Percentiles rank a stretch among this genome's conserved stretches.
Conservation (phyloP, 352 stramenopile genomes). For the Phytophthora brassicae region DNA sequence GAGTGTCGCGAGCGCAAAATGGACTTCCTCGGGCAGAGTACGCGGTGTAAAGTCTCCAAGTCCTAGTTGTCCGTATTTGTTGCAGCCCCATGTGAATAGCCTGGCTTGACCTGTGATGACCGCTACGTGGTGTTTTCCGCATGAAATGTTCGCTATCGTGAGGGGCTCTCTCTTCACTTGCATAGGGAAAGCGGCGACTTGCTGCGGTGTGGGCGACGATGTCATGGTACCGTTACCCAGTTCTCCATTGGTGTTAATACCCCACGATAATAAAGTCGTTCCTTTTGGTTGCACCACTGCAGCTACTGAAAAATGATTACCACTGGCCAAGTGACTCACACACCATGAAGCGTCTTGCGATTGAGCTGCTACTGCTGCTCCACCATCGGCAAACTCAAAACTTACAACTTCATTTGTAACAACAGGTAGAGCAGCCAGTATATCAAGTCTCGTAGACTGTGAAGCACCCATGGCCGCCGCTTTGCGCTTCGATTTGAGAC, state of each 20-base stretch:
- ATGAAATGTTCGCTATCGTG: slow-evolving; percentile 53
- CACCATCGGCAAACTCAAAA: not conserved
- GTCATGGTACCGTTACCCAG: slow-evolving; percentile 54
- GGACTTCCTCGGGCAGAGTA: slow-evolving; percentile 50
- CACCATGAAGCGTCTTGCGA: slow-evolving; percentile 33
- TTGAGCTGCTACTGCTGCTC: not conserved
- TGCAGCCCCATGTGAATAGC: slow-evolving; percentile 77
- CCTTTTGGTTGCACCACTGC: slow-evolving; percentile 42
- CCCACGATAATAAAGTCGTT: slow-evolving; percentile 53
- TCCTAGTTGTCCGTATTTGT: slow-evolving; percentile 74
- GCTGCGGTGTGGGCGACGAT: slow-evolving; percentile 39
- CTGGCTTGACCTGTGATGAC: slow-evolving; percentile 58
- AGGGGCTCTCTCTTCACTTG: slow-evolving; percentile 41
- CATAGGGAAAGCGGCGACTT: slow-evolving; percentile 36
- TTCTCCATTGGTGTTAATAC: slow-evolving; percentile 57
- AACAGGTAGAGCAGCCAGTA: slow-evolving; percentile 28
- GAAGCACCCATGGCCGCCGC: slow-evolving; percentile 36
- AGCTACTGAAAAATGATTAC: slow-evolving; percentile 62
- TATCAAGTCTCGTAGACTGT: slow-evolving; percentile 32
- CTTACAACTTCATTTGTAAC: slow-evolving; percentile 5
- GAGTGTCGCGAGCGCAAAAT: slow-evolving; percentile 46
- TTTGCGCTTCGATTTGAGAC: slow-evolving; percentile 44
- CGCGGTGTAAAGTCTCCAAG: slow-evolving; percentile 54
- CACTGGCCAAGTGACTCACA: slow-evolving; percentile 57
- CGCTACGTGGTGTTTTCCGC: slow-evolving; percentile 72